A percentile compares a stretch with the other conserved stretches of the same genome.
Conservation (phyloP, 495 filamentous ascomycete species). For the Pseudoneurospora amorphoporcata region DNA sequence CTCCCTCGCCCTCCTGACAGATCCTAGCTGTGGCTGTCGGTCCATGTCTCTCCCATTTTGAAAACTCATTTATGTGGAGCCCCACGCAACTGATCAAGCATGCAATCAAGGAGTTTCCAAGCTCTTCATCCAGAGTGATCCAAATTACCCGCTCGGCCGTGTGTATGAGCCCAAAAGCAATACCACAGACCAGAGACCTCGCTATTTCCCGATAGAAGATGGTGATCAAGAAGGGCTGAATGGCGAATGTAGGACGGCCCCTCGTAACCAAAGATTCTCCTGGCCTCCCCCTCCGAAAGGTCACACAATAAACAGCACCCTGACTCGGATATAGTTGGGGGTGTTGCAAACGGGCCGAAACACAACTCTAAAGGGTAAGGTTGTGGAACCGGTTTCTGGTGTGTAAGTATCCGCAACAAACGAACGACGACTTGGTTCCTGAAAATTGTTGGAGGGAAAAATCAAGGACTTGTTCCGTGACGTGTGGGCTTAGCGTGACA, state of each 20-base stretch:
- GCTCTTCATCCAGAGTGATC: neutral
- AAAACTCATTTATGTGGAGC: constrained; percentile 37
- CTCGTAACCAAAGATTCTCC: neutral
- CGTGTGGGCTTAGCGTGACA: constrained; percentile 14
- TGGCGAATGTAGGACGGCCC: neutral
- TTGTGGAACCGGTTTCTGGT: constrained; percentile 23
- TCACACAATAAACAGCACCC: neutral
- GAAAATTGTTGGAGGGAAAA: constrained; percentile 13
- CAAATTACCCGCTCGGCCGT: neutral
- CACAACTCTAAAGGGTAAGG: constrained; percentile 17
- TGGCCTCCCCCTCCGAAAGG: neutral
- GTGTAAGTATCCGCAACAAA: constrained; percentile 27
- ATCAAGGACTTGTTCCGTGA: constrained; percentile 11
- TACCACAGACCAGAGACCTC: neutral
- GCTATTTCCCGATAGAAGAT: neutral
- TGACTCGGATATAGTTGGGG: constrained; percentile 11
- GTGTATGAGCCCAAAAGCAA: neutral
- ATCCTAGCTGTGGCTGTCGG: constrained; percentile 28
- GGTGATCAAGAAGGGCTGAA: neutral
- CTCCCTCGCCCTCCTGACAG: constrained; percentile 38
- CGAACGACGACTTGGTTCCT: constrained; percentile 15
- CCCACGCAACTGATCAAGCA: constrained; percentile 15
- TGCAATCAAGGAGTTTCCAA: constrained; percentile 5
- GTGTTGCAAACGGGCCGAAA: constrained; percentile 18
- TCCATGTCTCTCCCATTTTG: constrained; percentile 40